A percentile compares a stretch with the other conserved stretches of the same genome.
These are phyloP conservation scores for Suillus plorans DNA, from an alignment of 768 basidiomycete genomes.

Conservation along the genomic window DNA sequence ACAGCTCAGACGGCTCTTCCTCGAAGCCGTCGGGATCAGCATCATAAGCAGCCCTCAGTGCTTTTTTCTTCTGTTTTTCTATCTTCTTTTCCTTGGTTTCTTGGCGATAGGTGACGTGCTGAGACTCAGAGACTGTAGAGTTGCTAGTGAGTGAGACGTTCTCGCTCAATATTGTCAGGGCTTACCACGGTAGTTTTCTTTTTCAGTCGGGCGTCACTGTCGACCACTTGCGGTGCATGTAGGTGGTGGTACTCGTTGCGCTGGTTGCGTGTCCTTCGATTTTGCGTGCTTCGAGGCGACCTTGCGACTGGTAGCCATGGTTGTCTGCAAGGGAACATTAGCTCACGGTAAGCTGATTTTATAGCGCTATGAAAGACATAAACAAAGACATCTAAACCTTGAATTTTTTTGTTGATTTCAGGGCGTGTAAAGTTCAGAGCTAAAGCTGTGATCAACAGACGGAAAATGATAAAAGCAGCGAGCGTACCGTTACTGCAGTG, in stretches of 20 bases:
- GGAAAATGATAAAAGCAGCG: not conserved
- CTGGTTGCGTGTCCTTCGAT: not conserved
- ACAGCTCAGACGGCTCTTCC: not conserved
- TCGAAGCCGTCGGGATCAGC: not conserved
- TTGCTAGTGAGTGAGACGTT: not conserved
- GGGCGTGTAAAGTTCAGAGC: not conserved
- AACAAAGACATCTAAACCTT: not conserved
- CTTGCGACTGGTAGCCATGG: not conserved
- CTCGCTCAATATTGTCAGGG: not conserved
- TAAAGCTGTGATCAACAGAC: not conserved
- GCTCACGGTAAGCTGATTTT: not conserved
- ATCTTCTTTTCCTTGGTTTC: not conserved
- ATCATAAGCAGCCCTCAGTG: not conserved
- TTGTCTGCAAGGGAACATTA: not conserved
- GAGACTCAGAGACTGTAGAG: not conserved
- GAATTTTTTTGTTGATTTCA: not conserved
- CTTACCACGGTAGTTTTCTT: not conserved
- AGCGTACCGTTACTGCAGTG: not conserved
- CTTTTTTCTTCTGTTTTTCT: not conserved
- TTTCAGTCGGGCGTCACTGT: not conserved
- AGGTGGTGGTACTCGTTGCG: not conserved
- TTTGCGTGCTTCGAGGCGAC: not conserved
- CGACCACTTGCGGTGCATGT: not conserved
- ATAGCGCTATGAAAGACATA: not conserved
- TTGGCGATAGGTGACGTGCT: not conserved